A percentile compares a stretch with the other conserved stretches of the same genome.
Conservation (phyloP, 1,139 yeast genomes). For the Yamadazyma siamensis region DNA sequence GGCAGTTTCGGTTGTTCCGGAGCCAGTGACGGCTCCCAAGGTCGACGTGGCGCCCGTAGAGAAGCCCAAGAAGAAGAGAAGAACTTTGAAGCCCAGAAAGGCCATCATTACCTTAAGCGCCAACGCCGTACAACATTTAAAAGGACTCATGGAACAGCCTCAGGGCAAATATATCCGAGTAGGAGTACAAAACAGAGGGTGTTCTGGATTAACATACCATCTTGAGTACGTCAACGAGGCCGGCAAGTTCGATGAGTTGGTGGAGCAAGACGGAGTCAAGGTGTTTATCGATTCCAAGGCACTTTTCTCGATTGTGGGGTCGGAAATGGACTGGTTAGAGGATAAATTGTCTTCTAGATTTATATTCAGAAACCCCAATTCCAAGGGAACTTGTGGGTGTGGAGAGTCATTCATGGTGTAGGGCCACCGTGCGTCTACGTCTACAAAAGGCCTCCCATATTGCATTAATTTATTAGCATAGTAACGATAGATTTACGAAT, state of each 20-base stretch:
- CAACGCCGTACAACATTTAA: constrained; percentile 69
- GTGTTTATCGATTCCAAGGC: constrained; percentile 95
- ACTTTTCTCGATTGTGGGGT: constrained; percentile 88
- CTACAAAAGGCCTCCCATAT: too few relatives aligned
- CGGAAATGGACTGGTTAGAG: constrained; percentile 98
- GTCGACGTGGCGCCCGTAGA: neutral
- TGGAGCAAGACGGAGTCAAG: constrained; percentile 89
- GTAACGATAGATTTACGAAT: too few relatives aligned
- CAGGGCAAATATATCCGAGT: constrained; percentile 85
- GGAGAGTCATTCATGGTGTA: constrained; percentile 97
- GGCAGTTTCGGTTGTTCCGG: constrained; percentile 6
- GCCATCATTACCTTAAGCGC: constrained; percentile 81
- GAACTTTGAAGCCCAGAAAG: constrained; percentile 75
- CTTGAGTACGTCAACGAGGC: constrained; percentile 86
- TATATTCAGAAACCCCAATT: constrained; percentile 90
- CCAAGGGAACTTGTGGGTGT: constrained; percentile 97
- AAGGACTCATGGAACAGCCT: constrained; percentile 68
- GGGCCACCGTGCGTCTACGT: too few relatives aligned
- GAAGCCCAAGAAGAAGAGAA: constrained; percentile 41
- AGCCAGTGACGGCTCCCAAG: constrained; percentile 4
- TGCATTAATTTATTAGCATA: too few relatives aligned
- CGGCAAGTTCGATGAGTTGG: constrained; percentile 90
- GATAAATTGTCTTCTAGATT: constrained; percentile 87
- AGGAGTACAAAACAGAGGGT: constrained; percentile 94
- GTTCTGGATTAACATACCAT: constrained; percentile 91